Base-by-base conservation (phyloP, 2,329 filamentous ascomycete genomes). In the Aspergillus texensis region DNA sequence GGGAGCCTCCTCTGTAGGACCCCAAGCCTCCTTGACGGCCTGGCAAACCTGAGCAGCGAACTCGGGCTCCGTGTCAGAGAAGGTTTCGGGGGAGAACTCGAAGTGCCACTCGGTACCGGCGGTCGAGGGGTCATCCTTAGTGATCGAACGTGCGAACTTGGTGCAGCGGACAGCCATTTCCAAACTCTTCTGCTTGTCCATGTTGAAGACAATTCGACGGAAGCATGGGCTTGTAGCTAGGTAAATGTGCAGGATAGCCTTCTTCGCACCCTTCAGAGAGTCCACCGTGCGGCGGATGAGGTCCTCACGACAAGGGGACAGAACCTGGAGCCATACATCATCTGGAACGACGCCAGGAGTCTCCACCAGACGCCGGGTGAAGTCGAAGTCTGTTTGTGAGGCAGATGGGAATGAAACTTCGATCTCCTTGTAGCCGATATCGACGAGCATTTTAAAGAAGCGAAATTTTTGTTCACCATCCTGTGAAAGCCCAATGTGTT, bases 161-260 rank as follows among this genome's bases (percentile, higher is more conserved):
- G 94, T 89, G 81, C 94, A 98, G 68, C 89, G 88, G 39, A 94
- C 90, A 2, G 95, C 94, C 72, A 96, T 85, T 68, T 90, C 91
- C 62, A 97, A 80, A 69, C 86, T 91, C 79, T 98, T 85, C 68
- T 94, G 89, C 77, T 96, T 90, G 63, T 89, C 86, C 86, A 93
- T 95, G 74, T 89, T 88, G 79, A 99, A 98, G 64, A 98, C 91
- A 62, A 98, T 89, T 64, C 89, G 87, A 66, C 94, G 91, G 85
- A 99, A 99, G 79, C 94, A 99, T 71, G 93, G 93, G 82, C 92
- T 96, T 8, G 95, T 97, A 56, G 95, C 94, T 57, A 99, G 89
- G 81, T 98, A 99, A 72, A 98, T 90, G 81, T 98, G 94, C 69
- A 98, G 85, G 68, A 98, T 91, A 60, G 92, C 95, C 79, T 96